These are phyloP conservation scores for Fraxinus albicans DNA, from an alignment of 305 asterid genomes.

Conservation along the genomic window DNA sequence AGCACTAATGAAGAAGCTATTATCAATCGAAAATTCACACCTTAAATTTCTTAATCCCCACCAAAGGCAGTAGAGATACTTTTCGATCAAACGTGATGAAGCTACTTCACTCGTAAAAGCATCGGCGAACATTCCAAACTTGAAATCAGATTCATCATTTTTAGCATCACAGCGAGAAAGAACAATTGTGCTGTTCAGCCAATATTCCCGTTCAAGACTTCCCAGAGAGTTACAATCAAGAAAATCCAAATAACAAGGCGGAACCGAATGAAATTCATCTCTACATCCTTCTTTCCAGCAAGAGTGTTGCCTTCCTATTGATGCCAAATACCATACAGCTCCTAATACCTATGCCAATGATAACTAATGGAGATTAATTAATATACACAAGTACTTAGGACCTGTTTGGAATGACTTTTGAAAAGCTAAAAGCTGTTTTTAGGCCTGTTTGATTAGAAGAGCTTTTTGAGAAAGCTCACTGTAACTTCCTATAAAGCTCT, in stretches of 20 bases:
- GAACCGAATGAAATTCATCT: conserved; percentile 35
- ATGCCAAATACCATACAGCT: conserved; percentile 89
- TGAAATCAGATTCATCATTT: conserved; percentile 71
- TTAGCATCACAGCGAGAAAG: conserved; percentile 61
- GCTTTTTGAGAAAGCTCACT: background rate
- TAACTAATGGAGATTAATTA: background rate
- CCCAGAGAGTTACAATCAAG: conserved; percentile 47
- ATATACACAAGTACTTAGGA: background rate
- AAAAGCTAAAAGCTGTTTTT: no score
- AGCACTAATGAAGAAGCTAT: background rate
- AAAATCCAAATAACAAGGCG: conserved; percentile 48
- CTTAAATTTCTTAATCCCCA: conserved; percentile 98
- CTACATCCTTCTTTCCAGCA: conserved; percentile 69
- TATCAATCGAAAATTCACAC: conserved; percentile 30
- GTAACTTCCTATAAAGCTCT: background rate
- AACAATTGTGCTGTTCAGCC: conserved; percentile 62
- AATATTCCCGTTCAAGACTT: conserved; percentile 35
- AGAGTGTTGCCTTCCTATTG: conserved; percentile 81
- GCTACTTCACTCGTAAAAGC: conserved; percentile 83
- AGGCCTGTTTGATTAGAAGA: background rate
- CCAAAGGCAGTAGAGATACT: conserved; percentile 93
- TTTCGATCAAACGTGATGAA: conserved; percentile 57
- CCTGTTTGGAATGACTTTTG: no score
- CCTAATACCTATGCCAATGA: conserved; percentile 59
- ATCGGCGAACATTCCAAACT: conserved; percentile 92